Conservation (phyloP, 208 protist species). For the Acanthamoeba castellanii region DNA sequence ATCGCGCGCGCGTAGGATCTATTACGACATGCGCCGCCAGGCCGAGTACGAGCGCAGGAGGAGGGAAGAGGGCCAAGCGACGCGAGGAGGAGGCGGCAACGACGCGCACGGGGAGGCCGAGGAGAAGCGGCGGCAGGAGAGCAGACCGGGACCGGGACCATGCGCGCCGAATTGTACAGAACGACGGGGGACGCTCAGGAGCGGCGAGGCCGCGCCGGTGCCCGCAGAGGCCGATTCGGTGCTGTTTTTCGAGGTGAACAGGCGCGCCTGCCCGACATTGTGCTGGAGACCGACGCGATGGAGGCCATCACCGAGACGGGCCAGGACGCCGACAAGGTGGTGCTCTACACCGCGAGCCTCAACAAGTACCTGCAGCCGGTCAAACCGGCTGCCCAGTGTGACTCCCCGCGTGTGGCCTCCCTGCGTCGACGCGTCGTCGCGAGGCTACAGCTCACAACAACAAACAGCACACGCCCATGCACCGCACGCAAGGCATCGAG, state of each 20-base stretch:
- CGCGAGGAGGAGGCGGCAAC: neutral
- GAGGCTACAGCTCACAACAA: neutral
- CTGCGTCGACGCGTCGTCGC: neutral
- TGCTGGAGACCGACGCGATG: constrained; percentile 1
- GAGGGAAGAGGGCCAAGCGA: neutral
- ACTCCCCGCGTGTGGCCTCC: neutral
- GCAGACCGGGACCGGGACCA: neutral
- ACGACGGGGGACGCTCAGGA: neutral
- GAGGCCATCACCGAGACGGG: neutral
- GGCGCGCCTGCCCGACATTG: neutral
- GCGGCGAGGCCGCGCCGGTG: neutral
- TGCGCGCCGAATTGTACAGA: neutral
- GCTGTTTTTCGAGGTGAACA: constrained; percentile 37
- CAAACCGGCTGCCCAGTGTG: neutral
- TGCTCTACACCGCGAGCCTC: neutral
- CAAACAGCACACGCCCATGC: constrained; percentile 14
- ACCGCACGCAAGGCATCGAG: neutral
- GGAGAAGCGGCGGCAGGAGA: neutral
- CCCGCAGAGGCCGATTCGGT: neutral
- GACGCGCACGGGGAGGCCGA: neutral
- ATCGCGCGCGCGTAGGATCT: neutral
- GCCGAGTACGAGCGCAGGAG: neutral
- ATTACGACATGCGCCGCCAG: neutral
- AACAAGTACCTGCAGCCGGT: neutral
- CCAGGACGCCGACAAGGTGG: neutral